A percentile compares a stretch with the other conserved stretches of the same genome.
phyloP scores from a whole-genome alignment of 768 basidiomycete species.

The Crepidotus variabilis region DNA sequence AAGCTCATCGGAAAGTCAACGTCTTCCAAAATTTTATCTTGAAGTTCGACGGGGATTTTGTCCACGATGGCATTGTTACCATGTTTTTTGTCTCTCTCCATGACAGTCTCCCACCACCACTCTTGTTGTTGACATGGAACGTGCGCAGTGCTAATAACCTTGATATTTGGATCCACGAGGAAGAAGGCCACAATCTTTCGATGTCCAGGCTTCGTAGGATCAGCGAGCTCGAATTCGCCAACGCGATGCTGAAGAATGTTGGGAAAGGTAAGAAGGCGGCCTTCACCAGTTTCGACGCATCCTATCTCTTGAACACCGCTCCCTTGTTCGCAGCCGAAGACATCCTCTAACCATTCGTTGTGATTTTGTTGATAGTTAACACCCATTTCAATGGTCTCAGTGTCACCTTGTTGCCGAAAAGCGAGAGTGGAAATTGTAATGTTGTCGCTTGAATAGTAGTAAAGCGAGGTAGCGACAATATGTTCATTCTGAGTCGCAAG shows the following conservation, averaged over 20 bases:
- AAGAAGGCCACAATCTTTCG: constrained; percentile 41
- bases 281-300: constrained; percentile 27
- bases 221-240: constrained; percentile 30
- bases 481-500: constrained; percentile 26
- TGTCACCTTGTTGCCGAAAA: constrained; percentile 18
- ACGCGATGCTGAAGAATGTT: constrained; percentile 39
- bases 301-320: constrained; percentile 27
- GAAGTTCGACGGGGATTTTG: constrained; percentile 8
- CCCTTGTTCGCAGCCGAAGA: constrained; percentile 24
- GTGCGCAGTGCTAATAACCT: constrained; percentile 21
- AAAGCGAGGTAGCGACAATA: constrained; percentile 26
- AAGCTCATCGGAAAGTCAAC: constrained; percentile 19
- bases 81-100: constrained; percentile 1
- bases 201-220: constrained; percentile 35
- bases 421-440: constrained; percentile 19
- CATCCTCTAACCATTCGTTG: constrained; percentile 22
- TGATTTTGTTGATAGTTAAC: constrained; percentile 21
- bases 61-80: too few species aligned
- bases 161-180: constrained; percentile 32
- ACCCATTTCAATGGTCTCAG: constrained; percentile 2
- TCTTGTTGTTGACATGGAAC: constrained; percentile 12
- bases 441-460: constrained; percentile 25
- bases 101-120: constrained; percentile 25
- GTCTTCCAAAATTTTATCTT: constrained; percentile 12
- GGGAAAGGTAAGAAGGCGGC: constrained; percentile 35